Percentiles rank a stretch among this genome's conserved stretches.
Conservation (phyloP, 352 stramenopile species). For the Pythium folliculosum region DNA sequence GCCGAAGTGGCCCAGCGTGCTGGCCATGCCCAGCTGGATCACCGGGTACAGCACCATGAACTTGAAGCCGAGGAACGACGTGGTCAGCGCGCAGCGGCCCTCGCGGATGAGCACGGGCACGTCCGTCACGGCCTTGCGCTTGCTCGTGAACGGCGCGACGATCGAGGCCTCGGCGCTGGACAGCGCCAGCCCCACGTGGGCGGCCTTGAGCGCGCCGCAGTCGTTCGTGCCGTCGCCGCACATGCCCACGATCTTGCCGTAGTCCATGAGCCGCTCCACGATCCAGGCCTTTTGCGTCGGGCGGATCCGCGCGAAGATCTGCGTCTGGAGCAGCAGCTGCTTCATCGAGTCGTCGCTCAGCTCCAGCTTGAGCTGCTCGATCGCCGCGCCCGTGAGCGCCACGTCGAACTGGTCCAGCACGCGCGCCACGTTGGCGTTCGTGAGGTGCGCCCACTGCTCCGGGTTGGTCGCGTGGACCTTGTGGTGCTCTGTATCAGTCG, state of each 20-base stretch:
- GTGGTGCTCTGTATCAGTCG: too few species aligned
- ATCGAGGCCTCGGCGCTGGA: slow-evolving; percentile 83
- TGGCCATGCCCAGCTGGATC: slow-evolving; percentile 51
- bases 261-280: slow-evolving; percentile 54
- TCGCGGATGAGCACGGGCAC: slow-evolving; percentile 82
- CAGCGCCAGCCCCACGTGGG: slow-evolving; percentile 86
- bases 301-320: slow-evolving; percentile 60
- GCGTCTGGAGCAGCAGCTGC: slow-evolving; percentile 38
- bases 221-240: slow-evolving; percentile 78
- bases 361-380: slow-evolving; percentile 39
- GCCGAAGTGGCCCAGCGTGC: slow-evolving; percentile 31
- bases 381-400: slow-evolving; percentile 49
- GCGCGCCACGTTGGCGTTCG: slow-evolving; percentile 28
- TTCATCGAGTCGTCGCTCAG: slow-evolving; percentile 40
- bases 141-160: slow-evolving; percentile 88
- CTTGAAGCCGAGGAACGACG: slow-evolving; percentile 57
- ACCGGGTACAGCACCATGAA: slow-evolving; percentile 64
- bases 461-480: slow-evolving; percentile 28
- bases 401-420: slow-evolving; percentile 38
- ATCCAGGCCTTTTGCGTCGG: slow-evolving; percentile 63
- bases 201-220: slow-evolving; percentile 81
- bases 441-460: slow-evolving; percentile 39
- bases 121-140: slow-evolving; percentile 71
- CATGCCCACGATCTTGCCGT: slow-evolving; percentile 47
- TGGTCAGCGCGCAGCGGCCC: slow-evolving; percentile 76